Evolutionary conservation across 2,329 filamentous ascomycete species (phyloP).

Genomic region (Aspergillus thermomutatus): DNA sequence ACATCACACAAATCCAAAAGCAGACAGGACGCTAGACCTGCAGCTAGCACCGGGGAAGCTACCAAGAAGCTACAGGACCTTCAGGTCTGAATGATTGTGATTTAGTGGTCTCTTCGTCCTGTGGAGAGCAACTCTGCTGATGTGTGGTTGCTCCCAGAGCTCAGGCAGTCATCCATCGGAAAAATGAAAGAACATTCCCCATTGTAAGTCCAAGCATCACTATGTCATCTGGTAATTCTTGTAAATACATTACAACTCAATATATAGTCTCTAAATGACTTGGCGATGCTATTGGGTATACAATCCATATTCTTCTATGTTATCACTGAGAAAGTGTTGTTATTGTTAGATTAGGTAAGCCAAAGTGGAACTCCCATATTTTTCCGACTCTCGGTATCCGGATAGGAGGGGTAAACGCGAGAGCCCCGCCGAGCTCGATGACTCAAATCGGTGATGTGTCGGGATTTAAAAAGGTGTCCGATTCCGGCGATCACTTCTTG

Average conservation of each 20-base stretch:
- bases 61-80: slow-evolving; percentile 41
- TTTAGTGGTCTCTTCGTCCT: background rate
- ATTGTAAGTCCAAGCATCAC: background rate
- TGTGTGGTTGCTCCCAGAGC: background rate
- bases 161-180: background rate
- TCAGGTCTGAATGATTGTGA: slow-evolving; percentile 30
- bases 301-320: background rate
- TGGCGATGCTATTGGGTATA: background rate
- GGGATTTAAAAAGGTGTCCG: background rate
- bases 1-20: slow-evolving; percentile 57
- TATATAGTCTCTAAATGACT: background rate
- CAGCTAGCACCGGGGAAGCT: slow-evolving; percentile 29
- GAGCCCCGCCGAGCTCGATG: background rate
- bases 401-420: background rate
- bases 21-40: slow-evolving; percentile 30
- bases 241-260: background rate
- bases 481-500: background rate
- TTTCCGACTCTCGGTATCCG: background rate
- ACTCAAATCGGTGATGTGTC: background rate
- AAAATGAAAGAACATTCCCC: background rate
- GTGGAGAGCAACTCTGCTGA: background rate
- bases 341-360: background rate
- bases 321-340: background rate
- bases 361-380: background rate
- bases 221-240: background rate